These are phyloP conservation scores for Thalassiosira exigua DNA, from an alignment of 352 stramenopile genomes.

Conservation along the genomic window DNA sequence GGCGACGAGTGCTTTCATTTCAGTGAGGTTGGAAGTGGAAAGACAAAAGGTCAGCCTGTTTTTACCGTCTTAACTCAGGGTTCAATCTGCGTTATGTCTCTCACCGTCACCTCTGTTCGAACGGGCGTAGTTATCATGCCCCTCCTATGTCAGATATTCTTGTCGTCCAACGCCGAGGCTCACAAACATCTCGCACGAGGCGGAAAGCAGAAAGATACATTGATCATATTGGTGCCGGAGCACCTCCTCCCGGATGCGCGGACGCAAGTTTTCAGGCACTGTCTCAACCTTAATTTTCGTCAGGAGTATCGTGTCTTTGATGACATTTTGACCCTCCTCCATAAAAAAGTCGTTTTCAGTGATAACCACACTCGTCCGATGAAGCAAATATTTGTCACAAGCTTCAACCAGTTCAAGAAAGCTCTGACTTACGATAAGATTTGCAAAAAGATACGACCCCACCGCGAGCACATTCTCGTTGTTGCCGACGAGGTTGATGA, in stretches of 20 bases:
- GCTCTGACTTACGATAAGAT: constrained; percentile 77
- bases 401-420: constrained; percentile 80
- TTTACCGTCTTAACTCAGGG: too few relatives aligned
- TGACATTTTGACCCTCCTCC: constrained; percentile 68
- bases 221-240: constrained; percentile 70
- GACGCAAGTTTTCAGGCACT: constrained; percentile 66
- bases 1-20: constrained; percentile 74
- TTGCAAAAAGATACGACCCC: constrained; percentile 59
- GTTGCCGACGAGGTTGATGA: constrained; percentile 71
- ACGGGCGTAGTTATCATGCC: constrained; percentile 61
- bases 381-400: constrained; percentile 75
- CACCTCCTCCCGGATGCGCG: constrained; percentile 67
- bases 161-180: constrained; percentile 62
- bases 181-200: constrained; percentile 56
- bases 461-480: constrained; percentile 66
- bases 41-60: constrained; percentile 52
- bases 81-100: neutral
- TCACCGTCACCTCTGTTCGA: neutral
- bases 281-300: constrained; percentile 70
- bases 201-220: constrained; percentile 61
- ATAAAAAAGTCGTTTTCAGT: constrained; percentile 53
- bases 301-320: constrained; percentile 68
- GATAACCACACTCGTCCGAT: neutral
- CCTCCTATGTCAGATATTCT: constrained; percentile 67
- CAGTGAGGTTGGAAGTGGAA: constrained; percentile 64